Base-by-base conservation (phyloP, 106 monocot species). In the Cymbidium sinense region DNA sequence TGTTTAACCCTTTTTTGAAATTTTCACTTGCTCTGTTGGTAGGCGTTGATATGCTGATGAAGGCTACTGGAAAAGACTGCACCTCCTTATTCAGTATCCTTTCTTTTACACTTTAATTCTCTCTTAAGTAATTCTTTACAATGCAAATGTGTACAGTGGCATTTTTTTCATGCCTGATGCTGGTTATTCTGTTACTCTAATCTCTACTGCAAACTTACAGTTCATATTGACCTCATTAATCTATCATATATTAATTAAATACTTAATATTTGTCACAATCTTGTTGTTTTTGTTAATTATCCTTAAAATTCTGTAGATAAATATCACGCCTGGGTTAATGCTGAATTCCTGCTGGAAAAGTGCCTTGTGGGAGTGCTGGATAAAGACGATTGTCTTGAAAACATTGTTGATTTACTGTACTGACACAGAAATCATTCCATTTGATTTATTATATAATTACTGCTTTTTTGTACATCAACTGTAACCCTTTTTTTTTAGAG, bases 11-110 rank as follows among this genome's bases (percentile, higher is more conserved):
- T 21, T 8, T 44, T 23, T 28, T 43, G 11, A 7, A 74, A 13
- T 28, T 44, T 10, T 20, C 11, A 3, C 35, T 44, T 37, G 23
- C 74, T 37, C 18, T 71, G 67, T 80, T 78, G 23, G 35, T 88
- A 99, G 98, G 94, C 78, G 90, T 80, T 43, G 98, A 99, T 83
- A 94, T 99, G 94, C 85, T 99, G 75, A 94, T 95, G 90, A 92
- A 91, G 83, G 94, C 92, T 34, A 85, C 95, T 78, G 98, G 98
- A 25, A 94, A 85, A 84, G 98, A 99, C 73, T 94, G 90, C 84
- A 99, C 98, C 12, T 77, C 98, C 61, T 74, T 99, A 76, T 99
- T 99, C 81, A 95, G 95, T 99, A 99, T 99, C 98, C 94, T 96
- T 88, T 71, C 94, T 96, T 88, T 65, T 28, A 33, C 4, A n/a